A percentile compares a stretch with the other conserved stretches of the same genome.
Conservation (phyloP, 2,329 filamentous ascomycete species). For the Aspergillus puulaauensis region DNA sequence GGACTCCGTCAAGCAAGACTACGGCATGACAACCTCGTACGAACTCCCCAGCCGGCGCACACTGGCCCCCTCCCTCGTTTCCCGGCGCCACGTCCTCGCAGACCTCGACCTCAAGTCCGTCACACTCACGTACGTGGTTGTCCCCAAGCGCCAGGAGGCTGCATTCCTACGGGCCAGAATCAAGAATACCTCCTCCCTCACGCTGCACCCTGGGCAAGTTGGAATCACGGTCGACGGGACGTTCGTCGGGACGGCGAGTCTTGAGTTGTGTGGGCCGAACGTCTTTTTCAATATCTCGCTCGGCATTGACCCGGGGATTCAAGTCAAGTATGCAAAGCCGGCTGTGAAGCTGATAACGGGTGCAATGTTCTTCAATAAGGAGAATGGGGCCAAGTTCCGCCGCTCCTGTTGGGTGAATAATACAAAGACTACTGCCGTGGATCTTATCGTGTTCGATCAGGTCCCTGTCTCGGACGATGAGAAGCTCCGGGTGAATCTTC, state of each 20-base stretch:
- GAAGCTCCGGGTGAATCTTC: constrained; percentile 27
- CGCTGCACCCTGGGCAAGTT: constrained; percentile 27
- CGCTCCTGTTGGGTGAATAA: constrained; percentile 33
- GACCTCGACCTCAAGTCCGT: constrained; percentile 37
- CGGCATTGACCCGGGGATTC: constrained; percentile 32
- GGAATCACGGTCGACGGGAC: constrained; percentile 29
- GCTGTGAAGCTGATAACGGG: constrained; percentile 25
- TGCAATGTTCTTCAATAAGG: constrained; percentile 30
- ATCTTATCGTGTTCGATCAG: constrained; percentile 32
- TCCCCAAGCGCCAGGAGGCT: constrained; percentile 40
- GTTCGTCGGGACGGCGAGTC: constrained; percentile 28
- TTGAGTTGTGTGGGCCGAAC: constrained; percentile 27
- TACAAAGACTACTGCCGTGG: constrained; percentile 27
- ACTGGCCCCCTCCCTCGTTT: constrained; percentile 32
- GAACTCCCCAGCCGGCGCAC: constrained; percentile 41
- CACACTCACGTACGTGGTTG: constrained; percentile 36
- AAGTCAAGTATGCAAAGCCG: constrained; percentile 32
- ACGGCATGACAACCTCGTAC: constrained; percentile 43
- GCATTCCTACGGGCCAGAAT: constrained; percentile 44
- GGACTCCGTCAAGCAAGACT: constrained; percentile 39
- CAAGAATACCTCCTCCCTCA: constrained; percentile 35
- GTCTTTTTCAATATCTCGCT: constrained; percentile 32
- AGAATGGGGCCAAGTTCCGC: constrained; percentile 30
- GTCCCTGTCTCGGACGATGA: constrained; percentile 34
- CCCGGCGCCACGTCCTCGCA: constrained; percentile 39